Conservation (phyloP, 768 basidiomycete genomes). For the Clathrus columnatus region DNA sequence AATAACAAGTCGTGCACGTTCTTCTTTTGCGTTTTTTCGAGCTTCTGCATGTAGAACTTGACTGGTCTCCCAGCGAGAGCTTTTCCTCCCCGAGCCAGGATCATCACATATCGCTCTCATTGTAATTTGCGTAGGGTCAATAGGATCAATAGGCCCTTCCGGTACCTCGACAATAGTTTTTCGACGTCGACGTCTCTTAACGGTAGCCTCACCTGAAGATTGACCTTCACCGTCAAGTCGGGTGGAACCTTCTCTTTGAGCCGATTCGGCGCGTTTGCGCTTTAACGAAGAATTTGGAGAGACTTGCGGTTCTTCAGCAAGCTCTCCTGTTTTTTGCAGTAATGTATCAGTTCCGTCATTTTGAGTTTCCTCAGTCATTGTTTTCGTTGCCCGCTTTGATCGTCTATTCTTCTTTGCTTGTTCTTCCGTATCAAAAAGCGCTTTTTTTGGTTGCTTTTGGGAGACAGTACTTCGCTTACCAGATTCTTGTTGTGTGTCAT, state of each 20-base stretch:
- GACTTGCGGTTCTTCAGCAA: neutral
- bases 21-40: constrained; percentile 57
- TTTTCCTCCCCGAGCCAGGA: constrained; percentile 69
- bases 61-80: constrained; percentile 67
- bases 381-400: neutral
- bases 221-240: neutral
- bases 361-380: neutral
- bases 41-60: constrained; percentile 57
- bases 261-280: neutral
- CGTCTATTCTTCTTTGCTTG: neutral
- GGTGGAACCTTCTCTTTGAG: neutral
- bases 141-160: constrained; percentile 1
- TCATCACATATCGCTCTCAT: constrained; percentile 77
- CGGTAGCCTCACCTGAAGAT: neutral
- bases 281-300: neutral
- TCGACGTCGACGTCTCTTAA: neutral
- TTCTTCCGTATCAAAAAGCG: neutral
- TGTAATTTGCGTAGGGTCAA: constrained; percentile 77
- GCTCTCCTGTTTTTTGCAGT: neutral
- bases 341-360: neutral
- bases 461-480: neutral
- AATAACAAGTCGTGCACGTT: constrained; percentile 51
- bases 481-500: neutral
- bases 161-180: neutral
- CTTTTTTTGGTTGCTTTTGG: neutral